Base-by-base conservation (phyloP, 176 grass and related monocot species). In the Echinochloa phyllopogon region DNA sequence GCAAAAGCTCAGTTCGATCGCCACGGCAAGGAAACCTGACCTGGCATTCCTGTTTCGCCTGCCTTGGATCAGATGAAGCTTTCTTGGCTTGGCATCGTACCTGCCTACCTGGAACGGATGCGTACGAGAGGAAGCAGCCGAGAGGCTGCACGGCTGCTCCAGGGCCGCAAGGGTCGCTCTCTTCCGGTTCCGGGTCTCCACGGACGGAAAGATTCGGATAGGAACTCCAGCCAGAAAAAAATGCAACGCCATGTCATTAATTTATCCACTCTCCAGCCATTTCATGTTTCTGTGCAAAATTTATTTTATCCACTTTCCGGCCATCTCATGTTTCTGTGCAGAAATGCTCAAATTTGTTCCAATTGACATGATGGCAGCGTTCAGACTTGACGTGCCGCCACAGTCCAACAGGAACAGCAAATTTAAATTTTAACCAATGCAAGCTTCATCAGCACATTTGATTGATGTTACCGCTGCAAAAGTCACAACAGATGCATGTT, bases 231-330 rank as follows among this genome's bases (percentile, higher is more conserved):
- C 10, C 37, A 8, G 11, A 78, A 53, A 16, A 78, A 53, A 55
- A 57, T 57, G 51, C 29, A 60, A 23, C 2, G 20, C 50, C 70
- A 75, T 18, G 53, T 58, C 60, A 75, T 53, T 57, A 20, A 70
- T 65, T 29, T 48, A 48, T 45, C 71, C 63, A 39, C 69, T 39
- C 80, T 37, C 37, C 39, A 27, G 25, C 2, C 20, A 23, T 77
- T 82, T 45, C 78, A 36, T 49, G 69, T 49, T 76, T 50, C 40
- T 75, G n/a, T 29, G 53, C 62, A 69, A 37, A n/a, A n/a, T 33
- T 33, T 33, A 33, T 33, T 33, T 33, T 33, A 33, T 33, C 29
- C 29, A 33, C 29, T 33, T 33, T 33, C 29, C 29, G 29, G 29
- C 29, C 29, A 33, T 33, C 2, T 33, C 29, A 33, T 33, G 29